These are phyloP conservation scores for Populus hybrid DNA, from an alignment of 441 rosid genomes.

Conservation along the genomic window DNA sequence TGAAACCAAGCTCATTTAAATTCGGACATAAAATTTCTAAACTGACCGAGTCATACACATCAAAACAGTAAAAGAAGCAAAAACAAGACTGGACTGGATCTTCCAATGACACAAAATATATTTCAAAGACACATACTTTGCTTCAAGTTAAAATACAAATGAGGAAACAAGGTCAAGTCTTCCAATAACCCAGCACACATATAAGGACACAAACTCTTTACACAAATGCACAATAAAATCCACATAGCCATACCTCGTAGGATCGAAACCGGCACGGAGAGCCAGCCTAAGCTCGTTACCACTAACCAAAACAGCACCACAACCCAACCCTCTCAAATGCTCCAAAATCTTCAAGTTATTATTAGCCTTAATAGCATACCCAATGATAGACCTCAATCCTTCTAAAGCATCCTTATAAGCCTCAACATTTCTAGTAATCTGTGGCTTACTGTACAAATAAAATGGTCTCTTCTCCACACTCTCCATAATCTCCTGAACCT, in stretches of 20 bases:
- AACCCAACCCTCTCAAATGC: constrained; percentile 84
- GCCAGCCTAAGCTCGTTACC: constrained; percentile 97
- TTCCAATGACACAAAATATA: neutral
- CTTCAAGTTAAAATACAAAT: neutral
- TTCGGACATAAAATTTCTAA: neutral
- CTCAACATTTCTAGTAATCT: constrained; percentile 77
- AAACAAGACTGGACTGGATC: neutral
- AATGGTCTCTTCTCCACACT: constrained; percentile 79
- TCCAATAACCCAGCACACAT: neutral
- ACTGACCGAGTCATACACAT: neutral
- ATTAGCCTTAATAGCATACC: constrained; percentile 94
- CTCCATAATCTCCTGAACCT: constrained; percentile 81
- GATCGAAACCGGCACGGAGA: constrained; percentile 84
- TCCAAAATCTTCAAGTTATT: constrained; percentile 90
- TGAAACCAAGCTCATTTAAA: neutral
- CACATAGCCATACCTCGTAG: constrained; percentile 50
- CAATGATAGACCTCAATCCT: constrained; percentile 71
- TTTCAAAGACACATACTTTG: neutral
- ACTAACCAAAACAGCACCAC: constrained; percentile 93
- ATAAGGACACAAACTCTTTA: neutral
- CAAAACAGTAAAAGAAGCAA: neutral
- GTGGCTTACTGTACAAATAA: constrained; percentile 84
- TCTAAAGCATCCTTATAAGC: constrained; percentile 78
- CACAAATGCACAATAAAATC: neutral
- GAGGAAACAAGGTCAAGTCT: neutral